Evolutionary conservation across 2,329 filamentous ascomycete genomes (phyloP).

Genomic region (Didymella glomerata): DNA sequence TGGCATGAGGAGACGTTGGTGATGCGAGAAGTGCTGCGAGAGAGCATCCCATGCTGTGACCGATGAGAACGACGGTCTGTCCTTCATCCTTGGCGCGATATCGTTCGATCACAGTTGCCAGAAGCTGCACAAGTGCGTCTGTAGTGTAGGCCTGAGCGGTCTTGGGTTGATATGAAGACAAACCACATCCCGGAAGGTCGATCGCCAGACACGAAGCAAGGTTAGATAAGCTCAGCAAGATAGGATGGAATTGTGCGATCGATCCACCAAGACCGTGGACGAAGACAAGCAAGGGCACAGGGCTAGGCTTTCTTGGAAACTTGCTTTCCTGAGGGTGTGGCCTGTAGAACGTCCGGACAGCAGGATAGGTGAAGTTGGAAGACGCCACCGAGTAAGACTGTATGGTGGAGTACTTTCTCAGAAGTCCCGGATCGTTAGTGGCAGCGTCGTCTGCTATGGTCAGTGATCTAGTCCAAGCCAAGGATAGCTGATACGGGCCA

Average conservation of each 20-base stretch:
- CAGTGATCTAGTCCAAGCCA: slow-evolving; percentile 15
- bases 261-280: slow-evolving; percentile 95
- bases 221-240: slow-evolving; percentile 83
- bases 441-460: slow-evolving; percentile 53
- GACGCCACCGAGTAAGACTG: slow-evolving; percentile 74
- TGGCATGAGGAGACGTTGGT: slow-evolving; percentile 61
- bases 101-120: slow-evolving; percentile 76
- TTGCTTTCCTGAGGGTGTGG: slow-evolving; percentile 84
- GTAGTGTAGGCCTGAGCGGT: slow-evolving; percentile 81
- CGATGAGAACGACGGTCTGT: slow-evolving; percentile 81
- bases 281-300: slow-evolving; percentile 86
- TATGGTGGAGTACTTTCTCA: slow-evolving; percentile 77
- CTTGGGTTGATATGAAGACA: slow-evolving; percentile 75
- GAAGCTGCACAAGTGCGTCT: slow-evolving; percentile 76
- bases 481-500: slow-evolving; percentile 8
- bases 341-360: slow-evolving; percentile 83
- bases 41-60: slow-evolving; percentile 89
- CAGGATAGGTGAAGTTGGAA: slow-evolving; percentile 72
- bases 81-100: slow-evolving; percentile 70
- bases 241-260: slow-evolving; percentile 82
- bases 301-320: slow-evolving; percentile 74
- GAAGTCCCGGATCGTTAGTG: slow-evolving; percentile 76
- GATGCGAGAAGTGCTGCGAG: slow-evolving; percentile 77
- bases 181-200: slow-evolving; percentile 89
- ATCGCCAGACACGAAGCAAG: slow-evolving; percentile 85